Evolutionary conservation across 306 rosid genomes (phyloP), one percentile per base, ranked within the genome.

Genomic region (Betula pendula): DNA sequence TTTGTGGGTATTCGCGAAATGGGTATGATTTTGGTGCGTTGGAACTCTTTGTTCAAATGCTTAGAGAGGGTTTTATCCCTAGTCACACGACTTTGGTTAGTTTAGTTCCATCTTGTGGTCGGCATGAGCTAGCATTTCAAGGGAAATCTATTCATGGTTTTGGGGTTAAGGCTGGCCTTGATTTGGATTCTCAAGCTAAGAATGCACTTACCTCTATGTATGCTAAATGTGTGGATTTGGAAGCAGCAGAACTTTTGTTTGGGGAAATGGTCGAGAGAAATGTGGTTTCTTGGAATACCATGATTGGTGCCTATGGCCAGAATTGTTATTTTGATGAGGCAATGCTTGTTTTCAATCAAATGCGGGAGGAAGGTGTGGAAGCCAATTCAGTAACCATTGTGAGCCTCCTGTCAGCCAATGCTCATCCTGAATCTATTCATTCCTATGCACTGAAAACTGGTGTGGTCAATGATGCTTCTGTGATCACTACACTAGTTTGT

Each of bases 201-300:
- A 88, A 88, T 84, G 87, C 85, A 2, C 87, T 93, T 77, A 81
- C 84, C 53, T 89, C 93, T 0, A 89, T 93, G 93, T 91, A 93
- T 84, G 92, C 90, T 14, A 93, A 88, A 77, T 91, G 83, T 71
- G 87, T 74, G 43, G 85, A 88, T 80, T 80, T 91, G 86, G 85
- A 75, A 76, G 86, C 88, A 2, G 87, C 93, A 0, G 86, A 80
- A 59, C 55, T 75, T 75, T 83, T 88, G 77, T 93, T 93, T 78
- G 77, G 73, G 33, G 93, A 91, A 81, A 88, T 84, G 74, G 81
- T 1, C 22, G 87, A 84, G 50, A 91, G 81, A 75, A 81, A 83
- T 75, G 88, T 89, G 51, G 91, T 89, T 71, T 88, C 96, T 62
- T 91, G 93, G 98, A 93, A 93, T 79, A 85, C 95, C 70, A 91